phyloP scores from a whole-genome alignment of 2,329 filamentous ascomycete species.

The Cercospora canescens region DNA sequence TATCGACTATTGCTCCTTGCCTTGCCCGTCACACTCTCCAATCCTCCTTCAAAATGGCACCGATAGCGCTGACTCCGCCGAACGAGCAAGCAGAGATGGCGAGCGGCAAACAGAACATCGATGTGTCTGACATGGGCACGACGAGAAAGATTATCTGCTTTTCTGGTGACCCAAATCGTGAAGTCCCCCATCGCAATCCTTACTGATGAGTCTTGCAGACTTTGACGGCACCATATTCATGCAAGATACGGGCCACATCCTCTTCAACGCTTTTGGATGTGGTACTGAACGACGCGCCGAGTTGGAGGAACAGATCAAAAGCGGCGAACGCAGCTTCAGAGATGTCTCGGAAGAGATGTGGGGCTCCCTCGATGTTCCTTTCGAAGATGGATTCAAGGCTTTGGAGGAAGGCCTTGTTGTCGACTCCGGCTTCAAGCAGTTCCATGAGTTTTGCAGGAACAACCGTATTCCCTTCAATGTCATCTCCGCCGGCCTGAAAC shows the following conservation, averaged over 20 bases:
- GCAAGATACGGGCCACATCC: conserved; percentile 65
- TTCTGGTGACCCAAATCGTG: conserved; percentile 46
- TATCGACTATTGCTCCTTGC: not conserved
- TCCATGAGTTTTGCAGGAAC: conserved; percentile 64
- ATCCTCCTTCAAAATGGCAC: conserved; percentile 32
- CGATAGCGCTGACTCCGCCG: conserved; percentile 30
- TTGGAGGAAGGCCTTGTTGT: conserved; percentile 64
- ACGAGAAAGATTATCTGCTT: conserved; percentile 61
- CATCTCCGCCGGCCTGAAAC: conserved; percentile 68
- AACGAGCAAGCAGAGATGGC: conserved; percentile 28
- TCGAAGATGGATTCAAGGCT: conserved; percentile 66
- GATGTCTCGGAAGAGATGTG: conserved; percentile 74
- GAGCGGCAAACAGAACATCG: conserved; percentile 6
- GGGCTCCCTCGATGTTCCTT: conserved; percentile 65
- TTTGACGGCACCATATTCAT: conserved; percentile 72
- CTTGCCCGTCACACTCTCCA: not conserved
- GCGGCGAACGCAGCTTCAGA: conserved; percentile 65
- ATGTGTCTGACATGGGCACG: conserved; percentile 36
- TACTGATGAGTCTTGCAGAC: conserved; percentile 45
- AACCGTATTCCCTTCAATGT: conserved; percentile 68
- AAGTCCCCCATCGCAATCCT: not conserved
- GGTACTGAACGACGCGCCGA: conserved; percentile 56
- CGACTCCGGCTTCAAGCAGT: conserved; percentile 62
- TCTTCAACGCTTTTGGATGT: conserved; percentile 67
- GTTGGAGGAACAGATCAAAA: conserved; percentile 65